Evolutionary conservation across 192 early-diverging fungal species (phyloP), one percentile per base, ranked within the genome.

Genomic region (Pecoramyces ruminantium): DNA sequence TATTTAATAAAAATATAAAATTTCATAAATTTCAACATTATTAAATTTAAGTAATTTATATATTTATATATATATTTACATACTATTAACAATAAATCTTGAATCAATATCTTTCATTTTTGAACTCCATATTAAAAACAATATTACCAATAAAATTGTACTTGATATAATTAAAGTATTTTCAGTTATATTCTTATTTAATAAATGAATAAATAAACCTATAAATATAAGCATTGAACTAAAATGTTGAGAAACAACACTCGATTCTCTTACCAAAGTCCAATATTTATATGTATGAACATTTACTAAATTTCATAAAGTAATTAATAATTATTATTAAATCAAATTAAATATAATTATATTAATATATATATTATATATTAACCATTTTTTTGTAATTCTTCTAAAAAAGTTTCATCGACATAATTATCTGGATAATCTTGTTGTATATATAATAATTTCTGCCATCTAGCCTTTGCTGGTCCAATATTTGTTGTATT

Each of bases 401-500:
- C 89, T 83, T 93, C 91, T 77, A 98, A 82, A 83, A 98, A 98
- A 4, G 94, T 92, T 38, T 88, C 87, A 82, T 96, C 96, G 2
- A 96, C 95, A 85, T 96, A 94, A 84, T 96, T 94, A 84, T 98
- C 96, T 12, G 95, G 92, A 80, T 92, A 96, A 42, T 92, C 91
- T 83, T 97, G 95, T 80, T 92, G 92, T 67, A 95, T 91, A 84
- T 95, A 97, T 80, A 97, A 83, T 1, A 95, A 81, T 85, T 93
- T 95, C 38, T 91, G 86, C 95, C 79, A 80, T 77, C 79, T 34
- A 21, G 42, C 42, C 13, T 21, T 51, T 51, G n/a, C n/a, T n/a
- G 42, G 42, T 21, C 42, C 42, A 21, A 51, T 51, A 51, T 51
- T 51, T 21, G 42, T 51, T 51, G 42, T 51, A 21, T 51, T 51